Evolutionary conservation across 768 basidiomycete species (phyloP).

Genomic region (Leccinum obscurum): DNA sequence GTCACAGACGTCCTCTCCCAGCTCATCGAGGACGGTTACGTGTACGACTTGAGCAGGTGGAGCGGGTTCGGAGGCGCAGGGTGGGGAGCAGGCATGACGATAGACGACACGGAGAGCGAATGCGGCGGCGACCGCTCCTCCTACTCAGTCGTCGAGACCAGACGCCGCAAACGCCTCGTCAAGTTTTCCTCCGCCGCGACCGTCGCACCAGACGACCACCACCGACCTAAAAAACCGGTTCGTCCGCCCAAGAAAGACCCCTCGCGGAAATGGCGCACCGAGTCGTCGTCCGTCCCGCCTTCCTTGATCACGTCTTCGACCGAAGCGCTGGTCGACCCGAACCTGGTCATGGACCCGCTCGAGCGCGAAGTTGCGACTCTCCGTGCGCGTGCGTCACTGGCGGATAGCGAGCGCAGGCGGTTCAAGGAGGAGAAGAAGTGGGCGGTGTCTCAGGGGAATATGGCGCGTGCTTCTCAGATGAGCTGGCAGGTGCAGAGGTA

Average conservation of each 20-base stretch:
- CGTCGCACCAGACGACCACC: conserved; percentile 5
- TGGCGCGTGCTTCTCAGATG: conserved; percentile 73
- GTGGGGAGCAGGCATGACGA: background rate
- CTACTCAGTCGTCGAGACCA: conserved; percentile 13
- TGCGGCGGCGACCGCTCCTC: conserved; percentile 1
- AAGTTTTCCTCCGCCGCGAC: conserved; percentile 43
- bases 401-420: conserved; percentile 79
- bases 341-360: conserved; percentile 56
- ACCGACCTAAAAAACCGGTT: conserved; percentile 18
- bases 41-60: conserved; percentile 26
- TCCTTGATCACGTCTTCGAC: conserved; percentile 63
- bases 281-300: conserved; percentile 38
- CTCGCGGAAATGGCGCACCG: conserved; percentile 34
- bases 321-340: conserved; percentile 63
- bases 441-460: conserved; percentile 78
- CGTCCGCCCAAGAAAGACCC: conserved; percentile 33
- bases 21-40: conserved; percentile 52
- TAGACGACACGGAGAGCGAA: conserved; percentile 14
- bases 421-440: conserved; percentile 88
- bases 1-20: conserved; percentile 72
- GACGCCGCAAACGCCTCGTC: conserved; percentile 43
- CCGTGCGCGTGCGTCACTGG: conserved; percentile 74
- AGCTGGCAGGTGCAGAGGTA: conserved; percentile 84
- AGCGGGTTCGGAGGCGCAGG: background rate
- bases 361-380: conserved; percentile 77